phyloP scores from a whole-genome alignment of 2,329 filamentous ascomycete species.

The Colletotrichum sp. region DNA sequence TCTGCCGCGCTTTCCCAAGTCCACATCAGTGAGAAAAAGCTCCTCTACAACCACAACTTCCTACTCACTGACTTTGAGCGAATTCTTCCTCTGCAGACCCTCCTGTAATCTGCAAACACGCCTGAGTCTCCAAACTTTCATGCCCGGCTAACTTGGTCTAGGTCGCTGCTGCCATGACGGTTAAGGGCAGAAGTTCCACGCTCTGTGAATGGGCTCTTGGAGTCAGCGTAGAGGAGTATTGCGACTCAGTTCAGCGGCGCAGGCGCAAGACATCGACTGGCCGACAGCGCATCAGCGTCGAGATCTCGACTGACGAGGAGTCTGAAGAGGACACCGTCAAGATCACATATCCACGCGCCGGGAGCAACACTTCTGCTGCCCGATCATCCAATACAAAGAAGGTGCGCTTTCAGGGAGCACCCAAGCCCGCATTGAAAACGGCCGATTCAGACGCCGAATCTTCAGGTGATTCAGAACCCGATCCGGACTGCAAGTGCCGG shows the following conservation, averaged over 20 bases:
- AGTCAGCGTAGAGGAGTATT: constrained; percentile 33
- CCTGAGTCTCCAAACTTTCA: neutral
- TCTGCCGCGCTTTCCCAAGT: neutral
- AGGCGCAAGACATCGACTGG: constrained; percentile 22
- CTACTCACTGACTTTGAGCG: neutral
- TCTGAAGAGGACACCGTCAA: constrained; percentile 52
- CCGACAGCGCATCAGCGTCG: constrained; percentile 32
- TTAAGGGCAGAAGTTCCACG: constrained; percentile 14
- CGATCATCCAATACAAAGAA: constrained; percentile 38
- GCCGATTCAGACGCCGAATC: constrained; percentile 19
- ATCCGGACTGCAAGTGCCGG: neutral
- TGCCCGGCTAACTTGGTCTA: neutral
- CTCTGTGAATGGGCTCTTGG: constrained; percentile 48
- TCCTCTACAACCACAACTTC: neutral
- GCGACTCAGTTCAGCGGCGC: constrained; percentile 20
- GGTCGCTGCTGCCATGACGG: neutral
- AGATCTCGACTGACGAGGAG: constrained; percentile 57
- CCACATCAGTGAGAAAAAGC: neutral
- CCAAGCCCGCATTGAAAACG: constrained; percentile 43
- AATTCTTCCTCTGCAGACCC: neutral
- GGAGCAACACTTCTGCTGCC: constrained; percentile 2
- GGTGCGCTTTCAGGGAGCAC: constrained; percentile 45
- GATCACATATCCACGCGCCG: constrained; percentile 52
- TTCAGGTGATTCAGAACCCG: neutral
- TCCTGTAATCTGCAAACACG: neutral